phyloP scores from a whole-genome alignment of 2,329 filamentous ascomycete species.

The Eutypella sp. region DNA sequence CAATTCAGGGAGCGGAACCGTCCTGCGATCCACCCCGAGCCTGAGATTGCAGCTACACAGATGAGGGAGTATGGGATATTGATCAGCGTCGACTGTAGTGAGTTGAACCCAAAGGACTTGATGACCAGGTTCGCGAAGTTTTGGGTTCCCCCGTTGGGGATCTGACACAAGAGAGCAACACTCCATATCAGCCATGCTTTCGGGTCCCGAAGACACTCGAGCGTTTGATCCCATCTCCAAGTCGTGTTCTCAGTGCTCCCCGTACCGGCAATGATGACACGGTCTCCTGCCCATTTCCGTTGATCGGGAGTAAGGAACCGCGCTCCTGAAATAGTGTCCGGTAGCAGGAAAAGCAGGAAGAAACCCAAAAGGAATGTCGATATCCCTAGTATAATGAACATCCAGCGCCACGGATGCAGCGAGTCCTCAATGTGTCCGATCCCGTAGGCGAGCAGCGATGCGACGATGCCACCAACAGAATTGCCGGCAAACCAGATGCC shows the following conservation, averaged over 20 bases:
- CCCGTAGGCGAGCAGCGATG: constrained; percentile 49
- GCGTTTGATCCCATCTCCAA: constrained; percentile 47
- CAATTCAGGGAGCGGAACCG: constrained; percentile 47
- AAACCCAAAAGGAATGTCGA: constrained; percentile 48
- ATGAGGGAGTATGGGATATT: constrained; percentile 56
- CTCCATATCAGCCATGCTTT: constrained; percentile 57
- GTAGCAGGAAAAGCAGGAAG: constrained; percentile 43
- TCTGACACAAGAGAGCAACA: constrained; percentile 49
- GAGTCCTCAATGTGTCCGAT: constrained; percentile 47
- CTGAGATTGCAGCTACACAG: constrained; percentile 41
- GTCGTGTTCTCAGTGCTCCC: constrained; percentile 43
- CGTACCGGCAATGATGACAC: constrained; percentile 45
- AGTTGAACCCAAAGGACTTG: constrained; percentile 50
- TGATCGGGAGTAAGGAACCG: constrained; percentile 53
- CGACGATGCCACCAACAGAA: constrained; percentile 41
- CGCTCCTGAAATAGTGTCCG: constrained; percentile 50
- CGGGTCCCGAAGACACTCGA: constrained; percentile 50
- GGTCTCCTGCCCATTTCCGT: constrained; percentile 39
- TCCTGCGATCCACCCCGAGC: constrained; percentile 46
- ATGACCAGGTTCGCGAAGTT: constrained; percentile 55
- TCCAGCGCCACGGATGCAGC: constrained; percentile 50
- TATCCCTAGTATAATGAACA: constrained; percentile 52
- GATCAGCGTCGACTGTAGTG: constrained; percentile 49
- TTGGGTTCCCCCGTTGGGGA: constrained; percentile 58
- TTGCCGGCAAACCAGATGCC: constrained; percentile 54